phyloP scores from a whole-genome alignment of 2,329 filamentous ascomycete genomes.

The Corniculantispora saksenae region DNA sequence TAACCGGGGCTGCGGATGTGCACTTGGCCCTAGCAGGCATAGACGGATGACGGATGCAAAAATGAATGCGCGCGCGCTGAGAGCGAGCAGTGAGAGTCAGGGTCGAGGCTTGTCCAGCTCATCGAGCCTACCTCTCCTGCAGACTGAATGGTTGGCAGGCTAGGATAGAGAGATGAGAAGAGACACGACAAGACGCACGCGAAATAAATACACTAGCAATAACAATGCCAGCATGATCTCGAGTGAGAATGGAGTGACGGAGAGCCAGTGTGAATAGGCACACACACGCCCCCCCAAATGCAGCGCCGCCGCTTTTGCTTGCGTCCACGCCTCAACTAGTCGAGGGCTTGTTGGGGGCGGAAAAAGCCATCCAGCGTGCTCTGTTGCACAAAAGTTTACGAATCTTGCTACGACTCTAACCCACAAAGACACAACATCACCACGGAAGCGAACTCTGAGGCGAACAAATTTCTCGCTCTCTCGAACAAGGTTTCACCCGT shows the following conservation, averaged over 20 bases:
- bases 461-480: not conserved
- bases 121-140: not conserved
- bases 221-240: not conserved
- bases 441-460: not conserved
- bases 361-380: constrained; percentile 5
- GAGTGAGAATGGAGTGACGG: not conserved
- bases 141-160: no score
- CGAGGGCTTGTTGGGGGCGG: constrained; percentile 7
- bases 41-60: not conserved
- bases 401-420: not conserved
- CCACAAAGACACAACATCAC: not conserved
- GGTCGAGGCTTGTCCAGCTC: not conserved
- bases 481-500: not conserved
- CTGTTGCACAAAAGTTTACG: not conserved
- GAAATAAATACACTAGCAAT: not conserved
- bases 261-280: not conserved
- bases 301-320: not conserved
- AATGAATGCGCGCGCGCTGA: no score
- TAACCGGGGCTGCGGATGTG: constrained; percentile 6
- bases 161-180: no score
- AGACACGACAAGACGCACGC: not conserved
- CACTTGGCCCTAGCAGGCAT: not conserved
- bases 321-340: constrained; percentile 4
- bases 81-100: not conserved
- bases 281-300: not conserved